Evolutionary conservation across 495 filamentous ascomycete species (phyloP), one percentile per base, ranked within the genome.

Genomic region (Lepidopterella palustris): DNA sequence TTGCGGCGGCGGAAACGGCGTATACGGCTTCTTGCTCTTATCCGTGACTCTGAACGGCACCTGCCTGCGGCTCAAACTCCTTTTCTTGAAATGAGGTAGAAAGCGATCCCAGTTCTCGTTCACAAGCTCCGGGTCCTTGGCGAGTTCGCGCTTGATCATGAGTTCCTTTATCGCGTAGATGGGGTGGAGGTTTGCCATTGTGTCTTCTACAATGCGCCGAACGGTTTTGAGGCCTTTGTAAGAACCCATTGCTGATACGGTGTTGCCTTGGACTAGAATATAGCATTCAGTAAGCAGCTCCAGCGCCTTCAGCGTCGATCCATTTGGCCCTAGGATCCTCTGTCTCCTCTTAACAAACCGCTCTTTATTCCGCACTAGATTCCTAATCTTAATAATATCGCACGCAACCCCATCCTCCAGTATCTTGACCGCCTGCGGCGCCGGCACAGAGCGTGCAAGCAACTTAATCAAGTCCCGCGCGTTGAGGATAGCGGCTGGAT

Each of bases 131-230:
- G 92, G 92, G 69, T 97, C 92, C 73, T 97, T 96, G 50, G 87
- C 88, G n/a, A 99, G 79, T 74, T 99, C 95, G 26, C 92, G 87
- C 77, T 96, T 96, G 77, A 99, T 96, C 93, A 97, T 97, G 70
- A 97, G 81, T 72, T 97, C 92, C 57, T 99, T 99, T 77, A 99
- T 92, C 68, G 92, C 84, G 73, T 95, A 95, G 65, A 91, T 91
- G 1, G 88, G 87, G 70, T 95, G 90, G 62, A 96, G 84, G 24
- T 99, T 99, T 31, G 83, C 83, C 95, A 99, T 97, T 74, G 90
- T 95, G 72, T 97, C 93, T 71, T 96, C 86, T 4, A 99, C 81
- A 6, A 97, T 85, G 18, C 90, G 79, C 51, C 95, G 86, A 10
- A 96, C 84, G 69, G 97, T 91, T 73, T 97, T 97, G 45, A 99